Evolutionary conservation across 1,284 basidiomycete species (phyloP), one percentile per base, ranked within the genome.

Genomic region (Erythrobasidium hasegawianum): DNA sequence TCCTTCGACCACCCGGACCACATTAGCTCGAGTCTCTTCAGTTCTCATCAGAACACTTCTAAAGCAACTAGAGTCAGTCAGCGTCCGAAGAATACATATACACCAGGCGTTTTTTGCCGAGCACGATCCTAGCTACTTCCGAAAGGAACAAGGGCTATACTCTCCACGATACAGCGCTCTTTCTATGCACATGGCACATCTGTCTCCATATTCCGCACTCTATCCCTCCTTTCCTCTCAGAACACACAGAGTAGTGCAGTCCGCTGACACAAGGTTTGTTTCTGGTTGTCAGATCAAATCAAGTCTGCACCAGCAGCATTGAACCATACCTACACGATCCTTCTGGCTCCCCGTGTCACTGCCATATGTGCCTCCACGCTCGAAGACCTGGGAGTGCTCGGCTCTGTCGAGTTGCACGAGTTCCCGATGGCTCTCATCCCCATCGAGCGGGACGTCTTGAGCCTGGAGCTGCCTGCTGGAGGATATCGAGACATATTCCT

Each of bases 401-500:
- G 93, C 22, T 91, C 95, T 74, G 82, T 97, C 53, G 86, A 84
- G 1, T 83, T 97, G 14, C 84, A 86, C 20, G 85, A 90, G 60
- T 95, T 92, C 76, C 90, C 91, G 73, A 82, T 97, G 40, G 92
- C 95, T 72, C 90, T 97, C 75, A 90, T 97, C 58, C 90, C 93
- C 2, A 76, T 97, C 33, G 92, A 93, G 67, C 85, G 90, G 38
- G 95, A 98, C 76, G 85, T 96, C 57, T 80, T 97, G 49, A 93
- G 90, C 0, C 78, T 97, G 40, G 94, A 97, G 79, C 80, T 87
- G 72, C 83, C 83, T 70, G 86, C 88, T 0, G 89, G 91, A 77
- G 67, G 59, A 10, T 72, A 71, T 57, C 64, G 57, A 55, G 64
- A 64, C 38, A 61, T 69, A 22, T 71, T 68, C 43, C 33, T 68